phyloP scores from a whole-genome alignment of 257 asterid genomes.

The Penstemon barbatus region DNA sequence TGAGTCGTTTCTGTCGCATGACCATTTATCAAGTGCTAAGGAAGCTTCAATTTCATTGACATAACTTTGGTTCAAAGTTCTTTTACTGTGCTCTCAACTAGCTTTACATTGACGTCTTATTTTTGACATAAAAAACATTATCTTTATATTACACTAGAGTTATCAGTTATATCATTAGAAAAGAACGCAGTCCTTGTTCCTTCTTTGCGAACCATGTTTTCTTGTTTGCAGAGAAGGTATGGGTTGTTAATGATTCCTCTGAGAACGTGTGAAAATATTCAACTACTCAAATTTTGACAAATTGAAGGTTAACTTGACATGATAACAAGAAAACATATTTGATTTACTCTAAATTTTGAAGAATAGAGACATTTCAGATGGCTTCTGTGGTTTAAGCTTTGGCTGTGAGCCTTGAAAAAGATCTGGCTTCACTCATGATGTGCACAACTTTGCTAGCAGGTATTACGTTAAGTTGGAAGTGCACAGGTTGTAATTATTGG shows the following conservation, averaged over 20 bases:
- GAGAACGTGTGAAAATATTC: too few relatives aligned
- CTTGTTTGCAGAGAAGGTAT: too few relatives aligned
- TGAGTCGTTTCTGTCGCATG: neutral
- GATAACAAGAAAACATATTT: too few relatives aligned
- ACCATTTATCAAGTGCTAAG: neutral
- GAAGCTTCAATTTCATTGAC: conserved; percentile 3
- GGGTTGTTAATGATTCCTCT: too few relatives aligned
- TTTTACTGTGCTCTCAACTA: conserved; percentile 8
- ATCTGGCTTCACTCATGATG: neutral
- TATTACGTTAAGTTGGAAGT: neutral
- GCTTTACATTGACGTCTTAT: conserved; percentile 14
- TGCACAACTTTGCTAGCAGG: conserved; percentile 6
- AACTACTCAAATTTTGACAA: too few relatives aligned
- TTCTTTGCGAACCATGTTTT: too few relatives aligned
- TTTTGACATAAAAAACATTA: conserved; percentile 1
- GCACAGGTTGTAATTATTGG: neutral
- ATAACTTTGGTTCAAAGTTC: neutral
- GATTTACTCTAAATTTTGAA: too few relatives aligned
- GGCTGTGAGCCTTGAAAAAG: too few relatives aligned
- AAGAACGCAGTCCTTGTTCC: neutral
- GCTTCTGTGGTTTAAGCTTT: too few relatives aligned
- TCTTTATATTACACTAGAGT: neutral
- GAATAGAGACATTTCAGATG: too few relatives aligned
- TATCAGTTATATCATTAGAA: neutral
- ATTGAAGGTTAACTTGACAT: too few relatives aligned